phyloP scores from a whole-genome alignment of 2,329 filamentous ascomycete genomes.

The Ascochyta clinopodiicola region DNA sequence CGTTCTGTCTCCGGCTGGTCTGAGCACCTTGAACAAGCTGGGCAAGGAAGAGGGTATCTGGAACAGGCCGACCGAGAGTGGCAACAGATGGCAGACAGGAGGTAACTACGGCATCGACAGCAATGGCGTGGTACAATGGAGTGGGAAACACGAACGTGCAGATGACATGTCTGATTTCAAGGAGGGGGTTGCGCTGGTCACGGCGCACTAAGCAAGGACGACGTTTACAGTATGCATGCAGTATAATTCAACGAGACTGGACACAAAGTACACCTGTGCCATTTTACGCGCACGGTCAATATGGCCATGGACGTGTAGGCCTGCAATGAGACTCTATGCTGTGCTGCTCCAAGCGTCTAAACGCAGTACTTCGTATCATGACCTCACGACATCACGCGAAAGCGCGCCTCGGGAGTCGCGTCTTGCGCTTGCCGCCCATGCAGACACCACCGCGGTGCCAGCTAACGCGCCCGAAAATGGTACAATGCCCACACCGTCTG shows the following conservation, averaged over 20 bases:
- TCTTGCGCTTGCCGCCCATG: constrained; percentile 9
- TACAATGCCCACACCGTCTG: constrained; percentile 32
- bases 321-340: background rate
- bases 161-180: constrained; percentile 63
- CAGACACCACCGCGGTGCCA: constrained; percentile 1
- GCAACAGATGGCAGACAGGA: constrained; percentile 71
- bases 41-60: constrained; percentile 69
- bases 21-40: constrained; percentile 65
- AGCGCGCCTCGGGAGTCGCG: constrained; percentile 15
- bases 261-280: background rate
- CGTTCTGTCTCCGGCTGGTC: constrained; percentile 63
- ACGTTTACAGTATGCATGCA: too few species aligned
- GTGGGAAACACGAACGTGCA: constrained; percentile 55
- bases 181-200: constrained; percentile 49
- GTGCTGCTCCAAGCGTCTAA: background rate
- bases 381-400: constrained; percentile 21
- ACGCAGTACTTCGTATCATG: constrained; percentile 1
- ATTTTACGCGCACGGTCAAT: background rate
- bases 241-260: too few species aligned
- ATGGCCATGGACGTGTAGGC: background rate
- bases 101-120: constrained; percentile 69
- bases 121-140: constrained; percentile 62
- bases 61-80: constrained; percentile 70
- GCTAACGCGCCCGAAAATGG: constrained; percentile 22
- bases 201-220: background rate